Evolutionary conservation across 352 stramenopile species (phyloP).

Genomic region (Peronospora farinosa): DNA sequence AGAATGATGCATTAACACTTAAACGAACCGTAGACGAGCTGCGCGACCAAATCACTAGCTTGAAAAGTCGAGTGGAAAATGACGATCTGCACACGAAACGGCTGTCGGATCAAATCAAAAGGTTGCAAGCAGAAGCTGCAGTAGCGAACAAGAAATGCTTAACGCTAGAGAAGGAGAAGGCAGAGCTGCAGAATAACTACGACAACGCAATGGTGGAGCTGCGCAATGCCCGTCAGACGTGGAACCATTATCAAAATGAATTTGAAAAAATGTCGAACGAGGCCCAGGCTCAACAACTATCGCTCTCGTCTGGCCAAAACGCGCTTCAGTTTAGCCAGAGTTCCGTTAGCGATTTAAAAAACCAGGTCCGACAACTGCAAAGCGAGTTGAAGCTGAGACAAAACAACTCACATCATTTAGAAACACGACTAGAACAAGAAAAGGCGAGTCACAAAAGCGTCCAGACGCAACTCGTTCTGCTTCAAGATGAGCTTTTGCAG

Average conservation of each 20-base stretch:
- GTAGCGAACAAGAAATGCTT: constrained; percentile 31
- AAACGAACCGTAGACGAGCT: constrained; percentile 59
- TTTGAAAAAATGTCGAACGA: constrained; percentile 71
- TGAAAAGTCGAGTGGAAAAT: constrained; percentile 52
- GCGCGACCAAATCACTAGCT: constrained; percentile 50
- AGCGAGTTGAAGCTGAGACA: constrained; percentile 55
- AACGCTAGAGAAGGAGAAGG: constrained; percentile 45
- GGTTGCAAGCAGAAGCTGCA: constrained; percentile 38
- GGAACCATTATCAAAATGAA: constrained; percentile 64
- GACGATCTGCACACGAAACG: constrained; percentile 37
- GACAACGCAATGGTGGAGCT: constrained; percentile 48
- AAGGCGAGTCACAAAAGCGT: constrained; percentile 46
- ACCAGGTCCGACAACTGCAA: constrained; percentile 55
- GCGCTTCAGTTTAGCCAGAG: constrained; percentile 52
- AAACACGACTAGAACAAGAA: constrained; percentile 64
- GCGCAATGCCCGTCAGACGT: constrained; percentile 49
- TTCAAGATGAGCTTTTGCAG: constrained; percentile 57
- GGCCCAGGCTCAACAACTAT: constrained; percentile 50
- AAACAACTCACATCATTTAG: constrained; percentile 43
- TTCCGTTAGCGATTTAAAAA: constrained; percentile 49
- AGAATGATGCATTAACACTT: constrained; percentile 53
- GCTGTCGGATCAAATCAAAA: constrained; percentile 44
- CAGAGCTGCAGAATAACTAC: constrained; percentile 48
- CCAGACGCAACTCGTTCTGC: constrained; percentile 49
- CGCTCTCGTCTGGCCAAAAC: constrained; percentile 46